Evolutionary conservation across 208 protist genomes (phyloP), one percentile per base, ranked within the genome.

Genomic region (Wallacemonas collosoma): DNA sequence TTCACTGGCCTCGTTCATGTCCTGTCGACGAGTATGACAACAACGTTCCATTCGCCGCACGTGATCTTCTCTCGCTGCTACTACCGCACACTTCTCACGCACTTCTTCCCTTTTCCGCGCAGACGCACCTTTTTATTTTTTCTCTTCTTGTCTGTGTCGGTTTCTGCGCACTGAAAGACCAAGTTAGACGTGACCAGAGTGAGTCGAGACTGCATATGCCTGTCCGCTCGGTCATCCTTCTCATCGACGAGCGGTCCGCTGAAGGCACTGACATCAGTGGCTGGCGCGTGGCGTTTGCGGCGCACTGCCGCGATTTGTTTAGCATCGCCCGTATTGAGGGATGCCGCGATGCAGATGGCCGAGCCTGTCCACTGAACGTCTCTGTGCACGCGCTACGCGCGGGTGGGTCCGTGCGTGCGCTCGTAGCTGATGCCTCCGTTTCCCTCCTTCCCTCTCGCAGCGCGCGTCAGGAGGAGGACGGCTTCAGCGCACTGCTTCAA

Each of bases 281-380:
- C 11, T 65, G 40, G 60, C 14, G 38, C 38, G 12, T 11, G 3
- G 8, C 41, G 11, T 65, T 45, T n/a, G 60, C 60, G 8, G 9
- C 3, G 11, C 60, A 65, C 12, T 53, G 38, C 43, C 41, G 36
- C 7, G 60, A 65, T 50, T 39, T 65, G 5, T 5, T 65, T 0
- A 65, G 60, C n/a, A 51, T 65, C 40, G 60, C 12, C 38, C 60
- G 60, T 41, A 65, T 65, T 39, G 41, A 65, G n/a, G 39, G 60
- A 38, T 65, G 38, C 43, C 43, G 56, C 26, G 56, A 0, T 9
- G 8, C 8, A 12, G 8, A 12, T 12, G 12, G 45, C 45, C 45
- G 12, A 6, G 45, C 45, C 6, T 12, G 35, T 14, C 56, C 26
- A 7, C 56, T 65, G n/a, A 6, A 53, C 26, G 60, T 65, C 41